Base-by-base conservation (phyloP, 495 filamentous ascomycete genomes). In the Recurvomyces mirabilis region DNA sequence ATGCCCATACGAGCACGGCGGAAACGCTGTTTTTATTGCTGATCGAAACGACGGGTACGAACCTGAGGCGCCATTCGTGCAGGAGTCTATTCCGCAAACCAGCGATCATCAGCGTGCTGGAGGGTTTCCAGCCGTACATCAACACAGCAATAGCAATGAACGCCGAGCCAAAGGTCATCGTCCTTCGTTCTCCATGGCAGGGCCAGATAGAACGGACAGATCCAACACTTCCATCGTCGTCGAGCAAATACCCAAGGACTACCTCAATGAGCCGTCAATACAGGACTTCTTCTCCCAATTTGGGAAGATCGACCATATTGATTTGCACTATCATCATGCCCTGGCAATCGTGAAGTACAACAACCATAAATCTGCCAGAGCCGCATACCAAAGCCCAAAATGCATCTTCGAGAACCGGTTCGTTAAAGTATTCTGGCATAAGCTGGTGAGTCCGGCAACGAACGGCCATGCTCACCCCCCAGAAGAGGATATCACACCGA, bases 391-490 rank as follows among this genome's bases (percentile, higher is more conserved):
- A 13, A 94, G 86, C 30, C 91, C 91, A 0, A 93, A 93, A 57
- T 84, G 85, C 36, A 86, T 98, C 38, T 98, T 98, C 54, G 87
- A 94, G 49, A 98, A 98, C 51, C 73, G 91, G 15, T 98, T 98
- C 54, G 91, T 98, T 33, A 98, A 94, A 59, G 87, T 98, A 4
- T 98, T 87, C 56, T 98, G 91, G 91, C 74, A 84, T 60, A 50
- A 51, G 24, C 19, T 61, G 1, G 51, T 54, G 15, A 65, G 65
- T 24, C 57, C 63, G 4, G 64, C 69, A 15, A 57, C 49, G 29
- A 65, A 63, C 28, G 56, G 55, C 22, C 13, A 29, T 4, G 1
- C 36, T 5, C 44, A 17, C 21, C 13, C 21, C 10, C 19, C 31
- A 3, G 29, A 19, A 5, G 24, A 37, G 6, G 42, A 51, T 30